Base-by-base conservation (phyloP, 768 basidiomycete species). In the Crucibulum laeve region DNA sequence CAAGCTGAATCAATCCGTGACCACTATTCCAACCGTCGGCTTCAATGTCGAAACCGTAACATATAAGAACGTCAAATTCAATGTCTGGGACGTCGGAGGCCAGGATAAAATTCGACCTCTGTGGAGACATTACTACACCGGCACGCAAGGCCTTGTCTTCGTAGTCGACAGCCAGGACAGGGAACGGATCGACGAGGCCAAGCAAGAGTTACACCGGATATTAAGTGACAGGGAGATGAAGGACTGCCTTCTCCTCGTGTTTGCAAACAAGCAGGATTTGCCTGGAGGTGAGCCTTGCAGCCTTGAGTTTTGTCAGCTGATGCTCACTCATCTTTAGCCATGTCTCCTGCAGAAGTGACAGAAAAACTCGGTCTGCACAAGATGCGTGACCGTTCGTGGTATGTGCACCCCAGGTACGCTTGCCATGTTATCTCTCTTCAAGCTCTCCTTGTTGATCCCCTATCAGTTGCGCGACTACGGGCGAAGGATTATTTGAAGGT, bases 1-100 rank as follows among this genome's bases (percentile, higher is more conserved):
- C 68, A 98, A 98, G 71, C 71, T 98, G 64, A 96, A 97, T 69
- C 94, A 98, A 69, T 93, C 91, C 39, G 95, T 98, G 46, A 98
- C 95, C 17, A 98, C 95, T 17, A 97, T 98, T 59, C 95, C 95
- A 47, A 98, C 95, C 46, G 92, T 96, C 61, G 95, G 95, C 18
- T 98, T 98, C 80, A 98, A 98, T 58, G 95, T 98, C 47, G 95
- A 98, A 69, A 98, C 95, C 3, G 95, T 98, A 42, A 96, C 93
- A 37, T 98, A 98, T 71, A 96, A 96, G 78, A 97, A 98, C 49
- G 93, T 91, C 59, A 90, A 90, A 62, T 92, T 91, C 72, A 91
- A 91, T 53, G 86, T 90, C 5, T 89, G 92, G 91, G 92, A 96
- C 60, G 95, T 98, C 30, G 95, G 95, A 56, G 95, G 95, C n/a